A percentile compares a stretch with the other conserved stretches of the same genome.
Evolutionary conservation across 345 rosid species (phyloP).

Genomic region (Hirschfeldia incana): DNA sequence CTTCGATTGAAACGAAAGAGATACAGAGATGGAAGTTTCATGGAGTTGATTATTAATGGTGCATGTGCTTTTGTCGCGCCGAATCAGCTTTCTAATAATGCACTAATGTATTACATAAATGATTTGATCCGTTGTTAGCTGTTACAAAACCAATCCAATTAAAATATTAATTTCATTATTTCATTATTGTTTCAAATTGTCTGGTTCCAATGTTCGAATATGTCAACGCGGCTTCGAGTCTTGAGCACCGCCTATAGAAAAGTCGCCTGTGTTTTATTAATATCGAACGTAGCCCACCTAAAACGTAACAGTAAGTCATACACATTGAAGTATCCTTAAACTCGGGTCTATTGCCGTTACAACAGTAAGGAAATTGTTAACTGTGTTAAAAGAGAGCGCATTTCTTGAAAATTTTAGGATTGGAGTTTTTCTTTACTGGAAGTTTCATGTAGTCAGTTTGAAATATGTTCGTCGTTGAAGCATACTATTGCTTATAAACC

Average conservation of each 20-base stretch:
- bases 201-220: background rate
- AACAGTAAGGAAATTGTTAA: background rate
- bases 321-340: background rate
- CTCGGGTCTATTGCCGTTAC: background rate
- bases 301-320: background rate
- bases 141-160: constrained; percentile 16
- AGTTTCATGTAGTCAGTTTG: background rate
- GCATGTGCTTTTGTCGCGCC: constrained; percentile 21
- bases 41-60: constrained; percentile 14
- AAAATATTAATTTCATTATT: constrained; percentile 11
- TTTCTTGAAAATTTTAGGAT: background rate
- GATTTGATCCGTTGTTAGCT: constrained; percentile 14
- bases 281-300: background rate
- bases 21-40: constrained; percentile 20
- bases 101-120: background rate
- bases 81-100: background rate
- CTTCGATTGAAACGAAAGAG: background rate
- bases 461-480: background rate
- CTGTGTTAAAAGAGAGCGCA: background rate
- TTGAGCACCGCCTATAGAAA: background rate
- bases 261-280: background rate
- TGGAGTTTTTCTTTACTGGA: background rate
- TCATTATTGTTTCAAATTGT: background rate
- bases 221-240: background rate
- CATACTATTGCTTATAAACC: background rate